Evolutionary conservation across 305 asterid species (phyloP).

Genomic region (Stenogyne calaminthoides): DNA sequence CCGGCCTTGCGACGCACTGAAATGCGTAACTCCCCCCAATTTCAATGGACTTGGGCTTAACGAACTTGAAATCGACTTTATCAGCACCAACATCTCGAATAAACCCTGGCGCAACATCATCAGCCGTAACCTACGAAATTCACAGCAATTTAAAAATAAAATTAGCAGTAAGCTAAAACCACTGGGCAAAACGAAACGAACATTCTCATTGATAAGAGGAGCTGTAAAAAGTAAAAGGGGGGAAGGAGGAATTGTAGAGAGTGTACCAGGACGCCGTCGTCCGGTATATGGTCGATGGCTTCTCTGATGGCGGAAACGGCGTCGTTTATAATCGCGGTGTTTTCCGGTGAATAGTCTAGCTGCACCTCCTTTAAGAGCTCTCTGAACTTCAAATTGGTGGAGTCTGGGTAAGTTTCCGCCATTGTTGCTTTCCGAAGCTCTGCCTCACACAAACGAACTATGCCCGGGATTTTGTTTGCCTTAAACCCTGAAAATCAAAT

Average conservation of each 20-base stretch:
- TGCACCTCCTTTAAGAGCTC: constrained; percentile 80
- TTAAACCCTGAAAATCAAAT: constrained; percentile 27
- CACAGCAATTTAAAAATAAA: constrained; percentile 1
- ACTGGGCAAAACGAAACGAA: not conserved
- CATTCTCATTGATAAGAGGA: not conserved
- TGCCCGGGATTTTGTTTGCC: not conserved
- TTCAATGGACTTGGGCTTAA: constrained; percentile 66
- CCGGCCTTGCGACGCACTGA: constrained; percentile 68
- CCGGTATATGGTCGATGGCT: constrained; percentile 58
- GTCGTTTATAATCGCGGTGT: constrained; percentile 50
- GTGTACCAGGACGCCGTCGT: constrained; percentile 61
- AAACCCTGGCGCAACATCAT: constrained; percentile 75
- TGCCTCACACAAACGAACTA: not conserved
- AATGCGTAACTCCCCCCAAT: constrained; percentile 84
- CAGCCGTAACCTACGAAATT: constrained; percentile 68
- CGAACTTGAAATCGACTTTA: constrained; percentile 84
- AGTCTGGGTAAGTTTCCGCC: constrained; percentile 35
- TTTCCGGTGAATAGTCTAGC: constrained; percentile 65
- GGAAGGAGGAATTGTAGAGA: not conserved
- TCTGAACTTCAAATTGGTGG: constrained; percentile 56
- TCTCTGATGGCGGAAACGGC: constrained; percentile 60
- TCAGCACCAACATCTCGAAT: constrained; percentile 86
- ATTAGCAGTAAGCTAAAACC: not conserved
- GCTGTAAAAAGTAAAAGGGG: not conserved
- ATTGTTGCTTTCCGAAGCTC: constrained; percentile 21